A percentile compares a stretch with the other conserved stretches of the same genome.
phyloP scores from a whole-genome alignment of 176 grass and related monocot genomes.

The Cocos nucifera region DNA sequence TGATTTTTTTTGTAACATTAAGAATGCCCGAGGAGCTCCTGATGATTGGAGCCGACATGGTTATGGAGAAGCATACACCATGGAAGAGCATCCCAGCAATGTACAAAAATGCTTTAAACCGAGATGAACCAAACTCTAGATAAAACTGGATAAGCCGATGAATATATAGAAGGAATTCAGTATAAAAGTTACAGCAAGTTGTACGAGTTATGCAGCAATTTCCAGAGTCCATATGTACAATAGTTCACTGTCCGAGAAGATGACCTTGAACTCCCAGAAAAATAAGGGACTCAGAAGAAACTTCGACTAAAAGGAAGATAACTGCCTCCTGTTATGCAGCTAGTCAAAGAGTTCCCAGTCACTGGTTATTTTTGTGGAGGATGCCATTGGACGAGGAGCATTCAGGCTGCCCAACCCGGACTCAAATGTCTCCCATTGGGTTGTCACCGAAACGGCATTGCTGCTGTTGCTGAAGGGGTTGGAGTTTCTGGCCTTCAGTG shows the following conservation, averaged over 20 bases:
- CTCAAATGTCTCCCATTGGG: constrained; percentile 57
- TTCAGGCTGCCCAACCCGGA: constrained; percentile 63
- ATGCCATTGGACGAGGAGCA: constrained; percentile 36
- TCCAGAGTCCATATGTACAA: too few species aligned
- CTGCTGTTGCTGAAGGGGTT: constrained; percentile 39
- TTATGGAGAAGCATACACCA: constrained; percentile 38
- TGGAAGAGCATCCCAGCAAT: constrained; percentile 1
- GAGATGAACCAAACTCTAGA: constrained; percentile 11
- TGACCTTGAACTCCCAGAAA: too few species aligned
- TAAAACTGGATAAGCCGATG: too few species aligned
- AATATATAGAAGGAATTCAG: too few species aligned
- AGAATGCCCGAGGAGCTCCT: constrained; percentile 61
- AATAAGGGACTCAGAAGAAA: too few species aligned
- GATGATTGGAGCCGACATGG: constrained; percentile 21
- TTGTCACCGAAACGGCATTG: constrained; percentile 47
- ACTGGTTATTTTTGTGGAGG: constrained; percentile 28
- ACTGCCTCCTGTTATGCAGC: too few species aligned
- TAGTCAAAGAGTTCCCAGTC: constrained; percentile 69
- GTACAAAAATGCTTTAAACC: constrained; percentile 14
- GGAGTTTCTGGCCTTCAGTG: constrained; percentile 56
- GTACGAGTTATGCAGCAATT: too few species aligned
- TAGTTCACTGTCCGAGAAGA: too few species aligned
- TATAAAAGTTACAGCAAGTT: too few species aligned
- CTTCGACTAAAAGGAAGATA: too few species aligned
- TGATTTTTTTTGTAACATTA: constrained; percentile 40